These are phyloP conservation scores for Metschnikowia similis DNA, from an alignment of 805 yeast species.

Conservation along the genomic window DNA sequence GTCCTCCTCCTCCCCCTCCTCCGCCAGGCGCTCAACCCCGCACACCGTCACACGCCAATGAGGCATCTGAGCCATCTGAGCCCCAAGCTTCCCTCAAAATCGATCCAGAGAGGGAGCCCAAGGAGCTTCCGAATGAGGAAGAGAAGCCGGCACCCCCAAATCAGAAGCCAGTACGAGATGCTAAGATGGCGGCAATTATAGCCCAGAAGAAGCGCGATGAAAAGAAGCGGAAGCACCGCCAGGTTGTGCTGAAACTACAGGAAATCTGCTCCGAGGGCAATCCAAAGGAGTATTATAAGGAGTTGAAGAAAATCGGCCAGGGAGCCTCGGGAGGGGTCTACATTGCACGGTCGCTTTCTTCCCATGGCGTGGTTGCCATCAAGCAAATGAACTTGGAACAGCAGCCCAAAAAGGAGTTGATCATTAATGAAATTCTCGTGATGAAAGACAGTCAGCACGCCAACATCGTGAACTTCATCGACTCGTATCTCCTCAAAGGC, in stretches of 20 bases:
- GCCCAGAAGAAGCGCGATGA: conserved; percentile 74
- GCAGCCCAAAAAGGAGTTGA: conserved; percentile 93
- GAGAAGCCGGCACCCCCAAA: conserved; percentile 10
- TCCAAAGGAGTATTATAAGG: conserved; percentile 66
- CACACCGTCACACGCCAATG: conserved; percentile 1
- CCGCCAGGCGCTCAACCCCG: conserved; percentile 24
- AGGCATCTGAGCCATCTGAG: neutral
- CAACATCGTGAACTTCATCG: conserved; percentile 19
- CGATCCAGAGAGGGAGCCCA: conserved; percentile 11
- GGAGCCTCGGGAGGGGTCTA: conserved; percentile 98
- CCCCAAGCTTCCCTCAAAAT: conserved; percentile 6
- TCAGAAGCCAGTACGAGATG: conserved; percentile 41
- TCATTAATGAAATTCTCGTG: conserved; percentile 43
- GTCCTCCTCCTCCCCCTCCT: conserved; percentile 45
- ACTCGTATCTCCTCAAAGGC: conserved; percentile 49
- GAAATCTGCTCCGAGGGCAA: conserved; percentile 82
- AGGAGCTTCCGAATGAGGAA: conserved; percentile 7
- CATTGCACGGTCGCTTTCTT: conserved; percentile 61
- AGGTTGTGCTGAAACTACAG: conserved; percentile 63
- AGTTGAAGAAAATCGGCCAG: conserved; percentile 85
- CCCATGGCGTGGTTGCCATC: conserved; percentile 64
- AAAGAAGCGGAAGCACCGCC: conserved; percentile 65
- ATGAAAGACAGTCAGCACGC: conserved; percentile 20
- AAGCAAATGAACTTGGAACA: conserved; percentile 93
- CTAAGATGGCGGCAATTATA: conserved; percentile 50